These are phyloP conservation scores for Bruguiera sexangula DNA, from an alignment of 345 rosid genomes.

Conservation along the genomic window DNA sequence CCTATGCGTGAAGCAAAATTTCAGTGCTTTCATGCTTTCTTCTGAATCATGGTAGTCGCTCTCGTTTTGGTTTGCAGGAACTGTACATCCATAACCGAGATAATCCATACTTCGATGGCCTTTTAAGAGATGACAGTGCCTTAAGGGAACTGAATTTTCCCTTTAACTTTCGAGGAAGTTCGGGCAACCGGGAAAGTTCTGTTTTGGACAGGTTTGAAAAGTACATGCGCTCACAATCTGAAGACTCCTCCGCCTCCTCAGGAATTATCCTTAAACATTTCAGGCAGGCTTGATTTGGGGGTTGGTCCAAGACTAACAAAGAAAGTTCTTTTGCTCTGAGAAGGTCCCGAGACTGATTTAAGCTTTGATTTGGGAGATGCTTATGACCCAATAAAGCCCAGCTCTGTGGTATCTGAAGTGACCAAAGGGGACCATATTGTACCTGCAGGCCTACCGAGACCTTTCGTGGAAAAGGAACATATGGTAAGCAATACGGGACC, in stretches of 20 bases:
- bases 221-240: conserved; percentile 16
- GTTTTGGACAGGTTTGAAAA: conserved; percentile 21
- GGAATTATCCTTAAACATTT: conserved; percentile 22
- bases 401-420: conserved; percentile 18
- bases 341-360: conserved; percentile 16
- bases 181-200: conserved; percentile 4
- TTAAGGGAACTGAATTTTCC: conserved; percentile 10
- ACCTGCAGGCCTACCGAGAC: conserved; percentile 8
- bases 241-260: conserved; percentile 20
- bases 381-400: conserved; percentile 14
- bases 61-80: too few relatives aligned
- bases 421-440: neutral
- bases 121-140: conserved; percentile 22
- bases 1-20: too few relatives aligned
- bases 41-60: too few relatives aligned
- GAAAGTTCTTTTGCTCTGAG: conserved; percentile 22
- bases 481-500: conserved; percentile 22
- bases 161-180: conserved; percentile 13
- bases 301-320: conserved; percentile 21
- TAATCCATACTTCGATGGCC: conserved; percentile 11
- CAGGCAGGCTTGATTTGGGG: conserved; percentile 14
- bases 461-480: conserved; percentile 32
- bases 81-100: too few relatives aligned
- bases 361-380: conserved; percentile 19
- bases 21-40: too few relatives aligned